Evolutionary conservation across 805 yeast genomes (phyloP).

Genomic region (Kazachstania martiniae): DNA sequence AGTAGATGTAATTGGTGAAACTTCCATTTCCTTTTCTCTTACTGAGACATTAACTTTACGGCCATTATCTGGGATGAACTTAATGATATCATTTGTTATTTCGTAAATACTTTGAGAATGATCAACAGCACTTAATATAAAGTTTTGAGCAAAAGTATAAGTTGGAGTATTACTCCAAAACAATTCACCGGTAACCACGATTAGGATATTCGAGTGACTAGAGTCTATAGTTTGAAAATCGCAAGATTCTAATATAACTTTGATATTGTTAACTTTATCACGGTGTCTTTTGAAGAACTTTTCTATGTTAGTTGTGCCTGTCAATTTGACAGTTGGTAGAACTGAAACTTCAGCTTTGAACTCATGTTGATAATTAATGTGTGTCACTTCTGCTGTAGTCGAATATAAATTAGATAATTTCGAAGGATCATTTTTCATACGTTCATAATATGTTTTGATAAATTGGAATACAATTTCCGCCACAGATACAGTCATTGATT

Average conservation of each 20-base stretch:
- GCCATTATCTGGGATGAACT: constrained; percentile 38
- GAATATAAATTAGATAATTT: constrained; percentile 34
- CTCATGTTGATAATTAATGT: constrained; percentile 25
- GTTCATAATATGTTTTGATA: constrained; percentile 36
- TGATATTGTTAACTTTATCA: constrained; percentile 33
- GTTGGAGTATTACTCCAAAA: constrained; percentile 34
- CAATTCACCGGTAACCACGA: constrained; percentile 2
- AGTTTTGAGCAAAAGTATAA: constrained; percentile 55
- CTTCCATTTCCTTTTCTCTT: background rate
- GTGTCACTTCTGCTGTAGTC: constrained; percentile 32
- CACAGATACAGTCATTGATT: background rate
- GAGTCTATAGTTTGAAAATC: constrained; percentile 1
- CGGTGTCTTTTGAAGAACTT: constrained; percentile 29
- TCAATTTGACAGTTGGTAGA: constrained; percentile 24
- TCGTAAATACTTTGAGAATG: constrained; percentile 38
- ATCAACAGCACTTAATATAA: constrained; percentile 42
- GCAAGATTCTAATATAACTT: constrained; percentile 9
- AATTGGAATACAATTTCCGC: constrained; percentile 35
- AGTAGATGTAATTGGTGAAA: no score
- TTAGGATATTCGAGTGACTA: background rate
- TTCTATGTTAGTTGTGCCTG: constrained; percentile 30
- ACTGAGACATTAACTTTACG: background rate
- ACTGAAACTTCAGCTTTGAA: constrained; percentile 24
- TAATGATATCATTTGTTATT: constrained; percentile 54
- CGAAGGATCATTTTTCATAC: constrained; percentile 33